Evolutionary conservation across 2,329 filamentous ascomycete genomes (phyloP).

Genomic region (Coniochaeta hoffmannii): DNA sequence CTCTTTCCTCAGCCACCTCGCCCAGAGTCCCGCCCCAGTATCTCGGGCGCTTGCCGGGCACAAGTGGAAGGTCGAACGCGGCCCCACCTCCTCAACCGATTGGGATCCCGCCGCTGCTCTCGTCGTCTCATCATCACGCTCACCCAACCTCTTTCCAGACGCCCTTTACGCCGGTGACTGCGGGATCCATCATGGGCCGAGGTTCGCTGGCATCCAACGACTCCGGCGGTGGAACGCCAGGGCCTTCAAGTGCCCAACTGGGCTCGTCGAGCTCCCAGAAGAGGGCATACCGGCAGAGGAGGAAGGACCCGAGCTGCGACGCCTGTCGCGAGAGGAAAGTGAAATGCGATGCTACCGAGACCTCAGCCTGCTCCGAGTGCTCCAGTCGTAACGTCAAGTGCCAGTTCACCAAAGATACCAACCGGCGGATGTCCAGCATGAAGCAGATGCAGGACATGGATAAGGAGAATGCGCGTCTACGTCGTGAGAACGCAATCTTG

Average conservation of each 20-base stretch:
- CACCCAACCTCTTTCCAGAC: conserved; percentile 36
- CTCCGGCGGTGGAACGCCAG: conserved; percentile 48
- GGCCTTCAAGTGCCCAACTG: conserved; percentile 27
- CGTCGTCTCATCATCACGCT: conserved; percentile 16
- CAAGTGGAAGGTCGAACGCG: conserved; percentile 41
- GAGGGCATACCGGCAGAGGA: conserved; percentile 84
- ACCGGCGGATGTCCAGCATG: conserved; percentile 96
- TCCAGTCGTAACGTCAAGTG: conserved; percentile 95
- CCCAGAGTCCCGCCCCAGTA: conserved; percentile 47
- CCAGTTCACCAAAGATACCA: conserved; percentile 98
- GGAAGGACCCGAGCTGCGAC: conserved; percentile 97
- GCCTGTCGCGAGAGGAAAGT: conserved; percentile 83
- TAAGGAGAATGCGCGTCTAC: conserved; percentile 75
- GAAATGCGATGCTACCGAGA: conserved; percentile 94
- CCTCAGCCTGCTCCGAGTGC: conserved; percentile 92
- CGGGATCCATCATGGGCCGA: conserved; percentile 44
- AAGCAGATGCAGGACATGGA: conserved; percentile 98
- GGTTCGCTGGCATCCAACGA: conserved; percentile 54
- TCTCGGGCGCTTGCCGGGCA: conserved; percentile 43
- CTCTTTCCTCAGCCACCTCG: conserved; percentile 54
- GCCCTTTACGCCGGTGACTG: conserved; percentile 43
- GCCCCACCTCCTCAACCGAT: conserved; percentile 44
- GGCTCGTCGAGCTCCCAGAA: conserved; percentile 59
- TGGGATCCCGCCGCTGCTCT: conserved; percentile 42
- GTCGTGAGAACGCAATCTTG: conserved; percentile 70